Base-by-base conservation (phyloP, 2,329 filamentous ascomycete genomes). In the Phyllachora maydis region DNA sequence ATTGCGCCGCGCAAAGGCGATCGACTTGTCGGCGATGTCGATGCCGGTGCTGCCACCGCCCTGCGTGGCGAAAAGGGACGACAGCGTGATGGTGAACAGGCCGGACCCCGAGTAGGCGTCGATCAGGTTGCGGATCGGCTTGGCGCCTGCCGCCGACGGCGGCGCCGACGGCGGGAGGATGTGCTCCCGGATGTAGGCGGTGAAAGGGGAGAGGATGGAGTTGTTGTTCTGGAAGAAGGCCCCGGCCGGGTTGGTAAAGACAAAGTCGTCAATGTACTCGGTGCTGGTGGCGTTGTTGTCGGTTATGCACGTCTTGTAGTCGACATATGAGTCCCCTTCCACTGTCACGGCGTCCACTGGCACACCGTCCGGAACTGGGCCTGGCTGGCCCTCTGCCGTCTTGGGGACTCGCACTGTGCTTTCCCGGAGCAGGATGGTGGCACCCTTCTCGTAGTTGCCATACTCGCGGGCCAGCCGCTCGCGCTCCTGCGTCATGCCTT, bases 201-300 rank as follows among this genome's bases (percentile, higher is more conserved):
- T 91, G 49, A 95, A 91, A 10, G 56, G 52, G 15, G 78, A 69
- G 13, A 98, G 71, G 49, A 98, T 95, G 26, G 82, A 90, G 57
- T 95, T 95, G 63, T 98, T 98, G 60, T 98, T 98, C 44, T 98
- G 88, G 65, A 98, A 98, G 56, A 98, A 98, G 24, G 79, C 70
- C 29, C 83, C 83, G 8, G 88, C 88, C 3, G 77, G 79, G 52
- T 91, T 95, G 44, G 72, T 72, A 52, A 98, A 92, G 40, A 71
- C 56, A 53, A 75, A 88, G 45, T 69, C 53, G 40, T 74, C 79
- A 31, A 98, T 65, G 49, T 90, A 93, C 47, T 98, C 88, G 15
- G 76, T 83, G 4, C 77, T 72, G 23, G 62, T 76, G 32, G 65
- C 74, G 34, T 85, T 91, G 44, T 69, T 66, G 50, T 93, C 71